Base-by-base conservation (phyloP, 2,329 filamentous ascomycete genomes). In the Aspergillus bombycis region DNA sequence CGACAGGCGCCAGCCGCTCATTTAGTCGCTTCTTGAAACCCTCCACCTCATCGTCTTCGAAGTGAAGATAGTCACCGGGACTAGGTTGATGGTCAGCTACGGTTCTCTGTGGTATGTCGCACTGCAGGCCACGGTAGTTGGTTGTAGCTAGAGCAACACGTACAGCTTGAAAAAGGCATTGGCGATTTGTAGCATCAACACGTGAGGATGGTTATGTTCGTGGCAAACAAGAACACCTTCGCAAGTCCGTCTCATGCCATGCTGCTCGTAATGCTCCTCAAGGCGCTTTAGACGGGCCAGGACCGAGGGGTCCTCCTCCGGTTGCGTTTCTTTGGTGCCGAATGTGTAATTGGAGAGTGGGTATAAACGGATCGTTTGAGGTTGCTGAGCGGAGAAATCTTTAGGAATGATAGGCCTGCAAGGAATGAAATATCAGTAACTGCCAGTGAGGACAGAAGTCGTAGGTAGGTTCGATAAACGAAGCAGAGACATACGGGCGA, bases 311-410 rank as follows among this genome's bases (percentile, higher is more conserved):
- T 99, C 95, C 80, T 99, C 95, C 80, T 99, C 95, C 2, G 94
- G 95, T 77, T 99, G 95, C 26, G 92, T 96, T 83, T 98, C 95
- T 81, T 99, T 99, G 65, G 96, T 96, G 67, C 94, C 94, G 74
- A 99, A 98, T 28, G 95, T 98, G 84, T 99, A 99, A 85, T 98
- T 99, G 70, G 93, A 97, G 56, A 99, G 87, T 38, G 95, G 95
- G 76, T 94, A 98, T 30, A 99, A 87, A 59, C 92, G 91, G 74
- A 99, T 94, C 2, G 93, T 95, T 71, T 89, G 83, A 38, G 94
- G 93, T 79, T 99, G 95, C 77, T 94, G 93, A 58, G 87, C 89
- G 76, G 94, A 92, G 86, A 99, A 99, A 69, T 89, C 81, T 67
- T 92, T 89, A 30, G 94, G 93, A 59, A 92, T 86, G 66, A 89